A percentile compares a stretch with the other conserved stretches of the same genome.
Evolutionary conservation across 2,329 filamentous ascomycete genomes (phyloP).

Genomic region (Aotearoamyces nothofagi): DNA sequence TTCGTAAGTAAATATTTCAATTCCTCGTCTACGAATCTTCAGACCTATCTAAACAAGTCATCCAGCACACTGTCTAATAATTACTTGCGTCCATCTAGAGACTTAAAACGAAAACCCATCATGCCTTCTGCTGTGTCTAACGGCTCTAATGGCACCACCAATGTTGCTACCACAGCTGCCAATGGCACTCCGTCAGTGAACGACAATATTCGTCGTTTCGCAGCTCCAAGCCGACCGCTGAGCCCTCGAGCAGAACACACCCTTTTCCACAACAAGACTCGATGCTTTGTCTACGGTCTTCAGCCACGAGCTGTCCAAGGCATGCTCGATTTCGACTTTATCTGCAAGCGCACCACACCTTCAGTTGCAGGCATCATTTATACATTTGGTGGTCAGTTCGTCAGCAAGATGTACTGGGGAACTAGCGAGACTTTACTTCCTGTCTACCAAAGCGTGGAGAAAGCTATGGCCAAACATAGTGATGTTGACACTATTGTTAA

Average conservation of each 20-base stretch:
- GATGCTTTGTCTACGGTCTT: constrained; percentile 99
- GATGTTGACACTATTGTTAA: constrained; percentile 98
- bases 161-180: constrained; percentile 30
- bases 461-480: constrained; percentile 90
- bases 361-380: constrained; percentile 99
- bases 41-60: no score
- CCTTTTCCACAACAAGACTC: constrained; percentile 97
- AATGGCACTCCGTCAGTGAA: constrained; percentile 49
- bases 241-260: constrained; percentile 79
- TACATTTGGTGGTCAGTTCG: constrained; percentile 98
- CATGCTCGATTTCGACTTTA: constrained; percentile 99
- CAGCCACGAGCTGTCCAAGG: constrained; percentile 86
- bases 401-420: constrained; percentile 99
- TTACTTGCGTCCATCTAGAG: no score
- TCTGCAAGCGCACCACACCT: constrained; percentile 95
- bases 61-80: no score
- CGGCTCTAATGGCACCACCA: constrained; percentile 32
- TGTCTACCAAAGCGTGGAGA: constrained; percentile 87
- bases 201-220: constrained; percentile 97
- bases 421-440: constrained; percentile 97
- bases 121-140: constrained; percentile 25
- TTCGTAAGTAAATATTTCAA: no score
- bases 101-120: no score
- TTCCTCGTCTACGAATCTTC: no score
- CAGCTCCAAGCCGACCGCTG: constrained; percentile 78